Evolutionary conservation across 768 basidiomycete species (phyloP), one percentile per base, ranked within the genome.

Genomic region (Amyloporia xantha): DNA sequence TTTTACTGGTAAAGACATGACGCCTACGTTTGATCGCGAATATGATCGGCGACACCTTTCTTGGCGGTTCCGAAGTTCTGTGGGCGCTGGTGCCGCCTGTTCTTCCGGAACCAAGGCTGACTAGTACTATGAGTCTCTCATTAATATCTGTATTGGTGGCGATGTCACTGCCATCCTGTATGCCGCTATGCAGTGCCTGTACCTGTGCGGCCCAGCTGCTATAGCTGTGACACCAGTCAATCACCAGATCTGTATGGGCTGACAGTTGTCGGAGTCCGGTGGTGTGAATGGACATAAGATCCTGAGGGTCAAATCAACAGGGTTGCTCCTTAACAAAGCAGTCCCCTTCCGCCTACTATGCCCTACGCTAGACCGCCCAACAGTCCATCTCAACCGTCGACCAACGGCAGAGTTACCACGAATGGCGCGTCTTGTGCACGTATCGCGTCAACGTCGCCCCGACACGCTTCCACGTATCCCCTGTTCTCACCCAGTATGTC

Each of bases 381-480:
- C 30, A 33, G 30, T 33, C 15, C 30, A 7, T 33, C 30, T 7
- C 15, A 7, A 15, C 15, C 30, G 30, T 7, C 30, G 30, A 7
- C 9, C 30, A 33, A 33, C 30, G 30, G 30, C 30, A n/a, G n/a
- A n/a, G n/a, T n/a, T n/a, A 15, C 30, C 15, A 33, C 30, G 9
- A 7, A 15, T 33, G 30, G 15, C 30, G 15, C 7, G 30, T 7
- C 15, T 7, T 15, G 30, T 7, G 9, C 30, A 7, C 30, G 30
- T 15, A 15, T 7, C 38, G 20, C 9, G 17, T 40, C 38, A 40
- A 7, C 38, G 38, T 21, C 38, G 15, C 12, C 15, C 19, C 38
- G 38, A 40, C 38, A 7, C 19, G 24, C 12, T 6, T 25, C 24
- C 25, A 13, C 66, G 3, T 33, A 7, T 7, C 30, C 30, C 15